Base-by-base conservation (phyloP, 495 filamentous ascomycete genomes). In the Penicillium goetzii region DNA sequence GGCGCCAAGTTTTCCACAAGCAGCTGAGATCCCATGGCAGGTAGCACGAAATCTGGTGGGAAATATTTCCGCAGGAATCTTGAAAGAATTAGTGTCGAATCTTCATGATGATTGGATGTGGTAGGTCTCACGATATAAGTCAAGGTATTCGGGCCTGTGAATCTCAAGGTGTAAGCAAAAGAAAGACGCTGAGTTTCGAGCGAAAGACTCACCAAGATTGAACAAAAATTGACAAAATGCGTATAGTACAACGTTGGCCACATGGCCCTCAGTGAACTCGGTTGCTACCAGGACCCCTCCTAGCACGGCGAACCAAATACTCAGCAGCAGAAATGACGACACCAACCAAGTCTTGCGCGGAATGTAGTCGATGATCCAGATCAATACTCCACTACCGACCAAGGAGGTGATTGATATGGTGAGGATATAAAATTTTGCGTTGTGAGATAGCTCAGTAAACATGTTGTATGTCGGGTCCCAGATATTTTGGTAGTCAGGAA, bases 321-420 rank as follows among this genome's bases (percentile, higher is more conserved):
- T 52, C 30, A 60, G 43, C 9, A 51, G 19, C 4, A 49, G 32
- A 4, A 51, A 60, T 17, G 41, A 50, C 28, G 14, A 60, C 9
- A 60, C 58, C 21, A 60, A 51, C 58, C 41, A 51, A 3, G 5
- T 28, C 32, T 62, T 56, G 17, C 60, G 51, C 28, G 50, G 60
- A 25, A 62, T 32, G 30, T 36, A 54, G 32, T 62, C 60, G 30
- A 79, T 70, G 14, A 74, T 62, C 19, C 67, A 11, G 19, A 70
- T 43, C n/a, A 57, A 17, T 0, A 57, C 3, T 11, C 10, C 21
- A 30, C 55, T 30, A 19, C 55, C 55, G 55, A 60, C 23, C 75
- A 77, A 9, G 66, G 23, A 34, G 74, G 28, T 14, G 69, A 68
- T 64, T 8, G 71, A 73, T 1, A 76, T 68, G 12, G 72, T 70